These are phyloP conservation scores for Aspergillus affinis DNA, from an alignment of 495 filamentous ascomycete species.

Conservation along the genomic window DNA sequence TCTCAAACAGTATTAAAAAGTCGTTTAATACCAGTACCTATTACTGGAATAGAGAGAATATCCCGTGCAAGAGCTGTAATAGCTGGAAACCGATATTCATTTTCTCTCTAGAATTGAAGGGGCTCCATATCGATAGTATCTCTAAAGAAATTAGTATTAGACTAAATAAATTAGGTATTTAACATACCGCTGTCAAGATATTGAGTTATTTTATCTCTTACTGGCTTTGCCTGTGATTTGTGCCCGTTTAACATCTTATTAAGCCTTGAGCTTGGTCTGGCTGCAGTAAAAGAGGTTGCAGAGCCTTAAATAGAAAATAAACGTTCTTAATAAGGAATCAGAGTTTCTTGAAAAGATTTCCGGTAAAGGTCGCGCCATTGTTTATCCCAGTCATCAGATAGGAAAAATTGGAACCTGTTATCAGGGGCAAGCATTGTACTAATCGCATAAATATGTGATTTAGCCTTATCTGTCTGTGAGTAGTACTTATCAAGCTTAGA, in stretches of 20 bases:
- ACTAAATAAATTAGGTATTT: constrained; percentile 1
- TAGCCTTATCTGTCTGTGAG: constrained; percentile 6
- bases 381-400: constrained; percentile 16
- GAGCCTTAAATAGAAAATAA: neutral
- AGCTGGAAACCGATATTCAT: constrained; percentile 4
- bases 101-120: constrained; percentile 6
- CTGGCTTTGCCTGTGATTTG: neutral
- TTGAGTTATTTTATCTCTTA: constrained; percentile 6
- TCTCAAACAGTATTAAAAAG: neutral
- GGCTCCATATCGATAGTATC: neutral
- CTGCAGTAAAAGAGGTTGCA: neutral
- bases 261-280: neutral
- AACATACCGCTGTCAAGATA: constrained; percentile 10
- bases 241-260: neutral
- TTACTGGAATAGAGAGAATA: neutral
- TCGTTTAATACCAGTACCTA: neutral
- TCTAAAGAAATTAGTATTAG: neutral
- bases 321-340: constrained; percentile 6
- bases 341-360: constrained; percentile 8
- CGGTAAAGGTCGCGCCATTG: constrained; percentile 7
- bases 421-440: constrained; percentile 14
- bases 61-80: neutral
- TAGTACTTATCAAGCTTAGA: constrained; percentile 18
- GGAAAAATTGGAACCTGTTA: constrained; percentile 20
- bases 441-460: constrained; percentile 16